Evolutionary conservation across 2,329 filamentous ascomycete species (phyloP).

Genomic region (Ophiostoma tasmaniense): DNA sequence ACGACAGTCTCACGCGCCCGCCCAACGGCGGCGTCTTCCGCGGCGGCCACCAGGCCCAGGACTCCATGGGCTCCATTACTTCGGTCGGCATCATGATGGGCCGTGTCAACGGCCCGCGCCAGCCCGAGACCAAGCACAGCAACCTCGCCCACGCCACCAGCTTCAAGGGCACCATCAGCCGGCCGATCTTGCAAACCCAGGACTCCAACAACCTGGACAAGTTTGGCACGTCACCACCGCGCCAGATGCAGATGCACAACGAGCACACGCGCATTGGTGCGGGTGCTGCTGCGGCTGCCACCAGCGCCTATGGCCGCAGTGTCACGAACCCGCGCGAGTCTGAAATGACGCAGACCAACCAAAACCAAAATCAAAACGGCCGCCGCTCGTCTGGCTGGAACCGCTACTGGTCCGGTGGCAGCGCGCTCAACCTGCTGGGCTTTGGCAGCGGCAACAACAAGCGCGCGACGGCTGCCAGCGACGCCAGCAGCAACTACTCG

Average conservation of each 20-base stretch:
- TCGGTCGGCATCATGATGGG: conserved; percentile 61
- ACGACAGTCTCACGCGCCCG: conserved; percentile 32
- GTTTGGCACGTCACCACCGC: conserved; percentile 24
- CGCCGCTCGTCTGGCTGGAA: conserved; percentile 61
- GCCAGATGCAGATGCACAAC: conserved; percentile 29
- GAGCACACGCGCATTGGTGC: background rate
- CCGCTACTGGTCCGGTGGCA: conserved; percentile 67
- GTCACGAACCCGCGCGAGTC: conserved; percentile 10
- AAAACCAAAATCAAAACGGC: conserved; percentile 39
- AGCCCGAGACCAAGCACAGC: conserved; percentile 11
- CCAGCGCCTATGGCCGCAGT: conserved; percentile 12
- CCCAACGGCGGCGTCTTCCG: conserved; percentile 32
- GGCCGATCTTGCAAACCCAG: conserved; percentile 37
- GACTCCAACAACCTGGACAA: background rate
- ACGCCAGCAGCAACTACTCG: conserved; percentile 48
- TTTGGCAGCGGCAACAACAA: conserved; percentile 37
- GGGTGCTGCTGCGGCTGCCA: conserved; percentile 23
- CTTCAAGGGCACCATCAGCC: conserved; percentile 53
- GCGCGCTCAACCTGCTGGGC: conserved; percentile 56
- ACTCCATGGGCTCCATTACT: conserved; percentile 50
- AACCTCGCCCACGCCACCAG: conserved; percentile 8
- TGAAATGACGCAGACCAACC: conserved; percentile 21
- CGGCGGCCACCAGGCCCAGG: conserved; percentile 44
- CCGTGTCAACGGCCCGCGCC: conserved; percentile 45
- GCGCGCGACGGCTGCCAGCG: conserved; percentile 39